A percentile compares a stretch with the other conserved stretches of the same genome.
These are phyloP conservation scores for Ceratobasidium sp. DNA, from an alignment of 1,284 basidiomycete species.

Conservation along the genomic window DNA sequence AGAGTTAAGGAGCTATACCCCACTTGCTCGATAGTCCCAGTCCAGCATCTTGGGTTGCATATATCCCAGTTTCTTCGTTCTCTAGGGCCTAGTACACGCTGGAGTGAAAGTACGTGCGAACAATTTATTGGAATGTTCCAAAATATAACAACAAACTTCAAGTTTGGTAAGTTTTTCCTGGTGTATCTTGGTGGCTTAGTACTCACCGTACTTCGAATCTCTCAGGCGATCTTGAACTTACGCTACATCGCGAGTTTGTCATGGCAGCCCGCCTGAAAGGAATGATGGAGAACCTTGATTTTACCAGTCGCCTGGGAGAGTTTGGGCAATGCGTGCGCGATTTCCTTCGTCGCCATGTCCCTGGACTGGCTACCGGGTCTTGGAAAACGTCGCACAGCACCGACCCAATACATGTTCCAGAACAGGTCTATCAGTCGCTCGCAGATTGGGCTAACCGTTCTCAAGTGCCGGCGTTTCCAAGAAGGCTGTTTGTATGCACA, in stretches of 20 bases:
- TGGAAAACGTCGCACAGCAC: not conserved
- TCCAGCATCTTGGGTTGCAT: conserved; percentile 43
- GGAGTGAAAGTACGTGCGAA: conserved; percentile 35
- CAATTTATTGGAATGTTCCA: conserved; percentile 42
- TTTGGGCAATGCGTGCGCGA: not conserved
- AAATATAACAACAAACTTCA: conserved; percentile 19
- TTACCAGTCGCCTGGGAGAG: not conserved
- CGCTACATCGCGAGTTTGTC: conserved; percentile 23
- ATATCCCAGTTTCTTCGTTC: conserved; percentile 14
- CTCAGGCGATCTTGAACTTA: conserved; percentile 23
- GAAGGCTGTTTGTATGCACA: conserved; percentile 7
- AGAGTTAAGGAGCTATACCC: conserved; percentile 30
- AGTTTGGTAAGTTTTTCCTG: conserved; percentile 24
- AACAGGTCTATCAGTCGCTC: not conserved
- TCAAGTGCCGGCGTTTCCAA: not conserved
- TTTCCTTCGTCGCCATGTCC: not conserved
- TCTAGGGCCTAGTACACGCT: conserved; percentile 38
- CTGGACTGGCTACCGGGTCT: not conserved
- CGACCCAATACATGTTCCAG: not conserved
- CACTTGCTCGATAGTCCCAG: not conserved
- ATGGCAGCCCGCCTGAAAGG: conserved; percentile 3
- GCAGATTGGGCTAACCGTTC: not conserved
- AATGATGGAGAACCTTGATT: not conserved
- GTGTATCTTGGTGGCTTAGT: not conserved
- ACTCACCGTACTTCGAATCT: not conserved